Evolutionary conservation across 164 flowering plant species (phyloP), one percentile per base, ranked within the genome.

Genomic region (Dillenia suffruticosa): DNA sequence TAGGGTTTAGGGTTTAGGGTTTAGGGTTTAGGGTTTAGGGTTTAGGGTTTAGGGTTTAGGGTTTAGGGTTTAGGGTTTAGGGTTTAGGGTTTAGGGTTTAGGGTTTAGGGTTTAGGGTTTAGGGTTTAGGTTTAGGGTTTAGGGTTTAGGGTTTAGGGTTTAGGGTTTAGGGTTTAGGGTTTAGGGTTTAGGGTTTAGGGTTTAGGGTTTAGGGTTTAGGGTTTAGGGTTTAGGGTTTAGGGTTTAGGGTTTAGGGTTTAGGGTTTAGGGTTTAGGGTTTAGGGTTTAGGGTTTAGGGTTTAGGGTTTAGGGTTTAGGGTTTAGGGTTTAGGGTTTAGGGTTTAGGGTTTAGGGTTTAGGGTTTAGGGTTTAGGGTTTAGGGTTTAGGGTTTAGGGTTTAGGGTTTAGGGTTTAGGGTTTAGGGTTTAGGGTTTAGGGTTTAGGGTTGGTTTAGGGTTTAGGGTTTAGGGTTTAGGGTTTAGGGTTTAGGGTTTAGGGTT

Each of bases 391-490:
- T 58, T 58, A 58, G 49, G 49, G 61, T 58, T 58, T 58, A 58
- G 61, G 61, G 61, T 58, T 58, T 58, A 58, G 61, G 61, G 61
- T 58, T 58, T 58, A 58, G 61, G 61, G 61, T 58, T 58, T 58
- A 58, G 61, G 61, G 61, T 58, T 58, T 58, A 58, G 61, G 61
- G 62, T 46, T 46, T 46, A 17, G 62, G n/a, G n/a, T n/a, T n/a
- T n/a, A n/a, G n/a, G n/a, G n/a, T n/a, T n/a, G n/a, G n/a, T n/a
- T n/a, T n/a, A n/a, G n/a, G n/a, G n/a, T n/a, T n/a, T n/a, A n/a
- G n/a, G n/a, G n/a, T n/a, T n/a, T 14, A 46, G 52, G 62, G 49
- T 58, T 58, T 58, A 58, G 61, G 61, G 61, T 58, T 58, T 44
- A 19, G 61, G 61, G 17, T 58, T 58, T 45, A 9, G 22, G 56